A percentile compares a stretch with the other conserved stretches of the same genome.
Conservation (phyloP, 2,329 filamentous ascomycete species). For the Fusarium drepaniforme region DNA sequence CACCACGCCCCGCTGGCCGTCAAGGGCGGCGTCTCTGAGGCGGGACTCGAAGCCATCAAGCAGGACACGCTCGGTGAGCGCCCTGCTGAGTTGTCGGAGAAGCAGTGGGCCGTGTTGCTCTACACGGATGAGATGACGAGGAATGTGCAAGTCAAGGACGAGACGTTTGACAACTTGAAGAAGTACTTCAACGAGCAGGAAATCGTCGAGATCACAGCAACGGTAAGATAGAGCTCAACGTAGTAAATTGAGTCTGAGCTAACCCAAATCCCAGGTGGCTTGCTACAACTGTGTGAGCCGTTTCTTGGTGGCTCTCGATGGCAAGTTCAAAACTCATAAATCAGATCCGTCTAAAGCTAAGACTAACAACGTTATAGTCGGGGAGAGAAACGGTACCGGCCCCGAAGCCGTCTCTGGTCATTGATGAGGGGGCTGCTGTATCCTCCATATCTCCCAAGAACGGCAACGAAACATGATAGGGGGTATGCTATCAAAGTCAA, state of each 20-base stretch:
- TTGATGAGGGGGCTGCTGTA: slow-evolving; percentile 38
- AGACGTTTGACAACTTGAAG: slow-evolving; percentile 74
- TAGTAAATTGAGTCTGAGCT: slow-evolving; percentile 17
- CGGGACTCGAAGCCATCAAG: slow-evolving; percentile 61
- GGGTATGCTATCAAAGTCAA: slow-evolving; percentile 3
- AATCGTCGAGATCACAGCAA: slow-evolving; percentile 85
- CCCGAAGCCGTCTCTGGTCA: slow-evolving; percentile 56
- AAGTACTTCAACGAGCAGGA: slow-evolving; percentile 74
- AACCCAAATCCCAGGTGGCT: slow-evolving; percentile 61
- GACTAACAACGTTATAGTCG: slow-evolving; percentile 58
- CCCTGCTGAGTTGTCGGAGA: slow-evolving; percentile 61
- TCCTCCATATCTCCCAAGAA: slow-evolving; percentile 14
- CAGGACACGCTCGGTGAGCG: slow-evolving; percentile 45
- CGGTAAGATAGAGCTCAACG: slow-evolving; percentile 58
- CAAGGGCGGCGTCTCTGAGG: slow-evolving; percentile 67
- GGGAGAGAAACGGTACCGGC: slow-evolving; percentile 67
- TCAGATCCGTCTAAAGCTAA: slow-evolving; percentile 20
- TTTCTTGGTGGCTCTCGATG: slow-evolving; percentile 85
- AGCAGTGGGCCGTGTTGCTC: slow-evolving; percentile 76
- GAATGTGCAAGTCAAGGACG: slow-evolving; percentile 76
- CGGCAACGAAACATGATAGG: slow-evolving; percentile 13
- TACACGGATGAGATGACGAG: slow-evolving; percentile 90
- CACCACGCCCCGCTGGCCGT: slow-evolving; percentile 79
- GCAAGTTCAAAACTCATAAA: slow-evolving; percentile 55
- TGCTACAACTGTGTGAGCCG: slow-evolving; percentile 89